These are phyloP conservation scores for Physocladia obscura DNA, from an alignment of 192 early-diverging fungal genomes.

Conservation along the genomic window DNA sequence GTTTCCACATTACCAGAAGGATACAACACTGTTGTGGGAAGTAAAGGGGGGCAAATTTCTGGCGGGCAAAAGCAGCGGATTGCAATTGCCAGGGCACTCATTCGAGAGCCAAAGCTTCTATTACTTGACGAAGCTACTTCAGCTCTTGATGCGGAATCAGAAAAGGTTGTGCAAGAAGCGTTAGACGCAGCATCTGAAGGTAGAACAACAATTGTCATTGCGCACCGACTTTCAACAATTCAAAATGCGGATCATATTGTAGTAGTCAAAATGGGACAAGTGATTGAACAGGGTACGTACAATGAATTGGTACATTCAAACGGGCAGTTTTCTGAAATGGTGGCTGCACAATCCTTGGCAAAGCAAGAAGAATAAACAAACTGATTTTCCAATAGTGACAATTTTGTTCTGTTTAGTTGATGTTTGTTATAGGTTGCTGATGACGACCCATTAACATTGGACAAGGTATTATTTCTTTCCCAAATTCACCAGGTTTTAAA, in stretches of 20 bases:
- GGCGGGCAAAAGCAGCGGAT: slow-evolving; percentile 53
- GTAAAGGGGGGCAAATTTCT: slow-evolving; percentile 47
- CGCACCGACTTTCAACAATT: slow-evolving; percentile 81
- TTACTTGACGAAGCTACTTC: slow-evolving; percentile 84
- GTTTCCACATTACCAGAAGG: slow-evolving; percentile 56
- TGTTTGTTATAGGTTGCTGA: too few relatives aligned
- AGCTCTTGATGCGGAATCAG: slow-evolving; percentile 79
- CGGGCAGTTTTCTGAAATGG: slow-evolving; percentile 65
- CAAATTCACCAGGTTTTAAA: too few relatives aligned
- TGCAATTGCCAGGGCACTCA: slow-evolving; percentile 64
- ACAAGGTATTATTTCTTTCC: too few relatives aligned
- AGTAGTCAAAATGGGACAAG: slow-evolving; percentile 62
- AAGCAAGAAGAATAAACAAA: slow-evolving; percentile 14
- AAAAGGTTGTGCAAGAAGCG: slow-evolving; percentile 77
- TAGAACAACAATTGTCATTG: slow-evolving; percentile 73
- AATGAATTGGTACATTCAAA: slow-evolving; percentile 56
- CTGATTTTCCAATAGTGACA: too few relatives aligned
- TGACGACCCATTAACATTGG: too few relatives aligned
- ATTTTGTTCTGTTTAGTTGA: too few relatives aligned
- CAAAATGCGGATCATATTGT: slow-evolving; percentile 76
- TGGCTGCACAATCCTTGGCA: slow-evolving; percentile 63
- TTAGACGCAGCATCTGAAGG: slow-evolving; percentile 71
- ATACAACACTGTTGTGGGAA: slow-evolving; percentile 62
- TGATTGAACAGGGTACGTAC: slow-evolving; percentile 72
- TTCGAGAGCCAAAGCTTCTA: slow-evolving; percentile 53